A percentile compares a stretch with the other conserved stretches of the same genome.
These are phyloP conservation scores for Leishmania mexicana DNA, from an alignment of 208 protist genomes.

Conservation along the genomic window DNA sequence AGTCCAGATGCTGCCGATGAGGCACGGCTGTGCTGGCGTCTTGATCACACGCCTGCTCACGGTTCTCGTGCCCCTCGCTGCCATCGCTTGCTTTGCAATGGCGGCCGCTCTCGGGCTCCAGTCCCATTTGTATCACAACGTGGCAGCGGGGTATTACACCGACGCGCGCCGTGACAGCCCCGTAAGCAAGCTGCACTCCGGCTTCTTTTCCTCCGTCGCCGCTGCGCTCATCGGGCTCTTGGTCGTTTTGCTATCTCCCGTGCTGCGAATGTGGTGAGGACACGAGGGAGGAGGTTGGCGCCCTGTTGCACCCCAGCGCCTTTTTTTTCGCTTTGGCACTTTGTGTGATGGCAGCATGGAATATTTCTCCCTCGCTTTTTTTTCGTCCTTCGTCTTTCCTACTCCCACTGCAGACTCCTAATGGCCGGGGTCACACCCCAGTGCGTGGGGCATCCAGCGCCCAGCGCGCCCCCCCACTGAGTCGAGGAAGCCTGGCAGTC, in stretches of 20 bases:
- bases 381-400: background rate
- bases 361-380: background rate
- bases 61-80: constrained; percentile 25
- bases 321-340: background rate
- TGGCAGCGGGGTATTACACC: constrained; percentile 36
- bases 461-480: background rate
- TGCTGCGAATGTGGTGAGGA: constrained; percentile 16
- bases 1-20: constrained; percentile 25
- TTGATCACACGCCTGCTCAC: constrained; percentile 15
- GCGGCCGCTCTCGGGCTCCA: constrained; percentile 32
- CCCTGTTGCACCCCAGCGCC: background rate
- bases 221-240: constrained; percentile 28
- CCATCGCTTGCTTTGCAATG: constrained; percentile 36
- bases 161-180: background rate
- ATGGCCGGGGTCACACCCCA: background rate
- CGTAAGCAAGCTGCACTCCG: constrained; percentile 23
- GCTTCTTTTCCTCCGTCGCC: constrained; percentile 37
- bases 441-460: background rate
- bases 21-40: background rate
- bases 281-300: background rate
- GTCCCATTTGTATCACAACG: constrained; percentile 21
- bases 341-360: background rate
- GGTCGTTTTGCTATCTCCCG: constrained; percentile 13
- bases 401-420: background rate
- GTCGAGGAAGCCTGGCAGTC: background rate